phyloP scores from a whole-genome alignment of 192 early-diverging fungal species.

The Gaertneriomyces semiglobifer region DNA sequence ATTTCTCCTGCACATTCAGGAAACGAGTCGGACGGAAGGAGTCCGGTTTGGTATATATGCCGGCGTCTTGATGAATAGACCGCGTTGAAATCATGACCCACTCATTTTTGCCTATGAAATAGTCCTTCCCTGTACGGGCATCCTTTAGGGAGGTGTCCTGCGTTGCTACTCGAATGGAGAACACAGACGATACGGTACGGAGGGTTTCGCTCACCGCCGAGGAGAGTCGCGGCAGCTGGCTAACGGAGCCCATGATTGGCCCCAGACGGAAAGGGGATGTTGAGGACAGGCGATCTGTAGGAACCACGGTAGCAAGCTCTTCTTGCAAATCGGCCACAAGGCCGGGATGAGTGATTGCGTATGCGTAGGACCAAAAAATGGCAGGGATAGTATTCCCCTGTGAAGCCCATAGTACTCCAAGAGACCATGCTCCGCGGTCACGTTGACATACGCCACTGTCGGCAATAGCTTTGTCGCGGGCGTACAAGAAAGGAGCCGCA shows the following conservation, averaged over 20 bases:
- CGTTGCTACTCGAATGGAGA: constrained; percentile 1
- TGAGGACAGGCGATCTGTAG: background rate
- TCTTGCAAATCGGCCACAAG: background rate
- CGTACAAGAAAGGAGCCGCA: background rate
- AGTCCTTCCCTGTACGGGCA: background rate
- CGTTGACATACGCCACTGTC: background rate
- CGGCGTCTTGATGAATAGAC: background rate
- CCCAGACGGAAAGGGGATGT: background rate
- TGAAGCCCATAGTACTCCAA: background rate
- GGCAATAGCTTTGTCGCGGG: background rate
- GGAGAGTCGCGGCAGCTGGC: background rate
- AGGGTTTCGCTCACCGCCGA: background rate
- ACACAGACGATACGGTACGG: background rate
- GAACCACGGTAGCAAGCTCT: background rate
- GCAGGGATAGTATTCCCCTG: constrained; percentile 1
- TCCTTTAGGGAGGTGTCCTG: background rate
- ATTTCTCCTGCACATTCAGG: background rate
- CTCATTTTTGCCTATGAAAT: background rate
- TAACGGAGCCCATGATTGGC: background rate
- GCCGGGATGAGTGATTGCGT: background rate
- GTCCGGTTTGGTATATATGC: background rate
- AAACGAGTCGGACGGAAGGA: background rate
- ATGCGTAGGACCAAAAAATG: background rate
- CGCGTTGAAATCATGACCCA: background rate
- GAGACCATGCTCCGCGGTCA: background rate